phyloP scores from a whole-genome alignment of 73 alveolate genomes.

The Uronychia binucleata region DNA sequence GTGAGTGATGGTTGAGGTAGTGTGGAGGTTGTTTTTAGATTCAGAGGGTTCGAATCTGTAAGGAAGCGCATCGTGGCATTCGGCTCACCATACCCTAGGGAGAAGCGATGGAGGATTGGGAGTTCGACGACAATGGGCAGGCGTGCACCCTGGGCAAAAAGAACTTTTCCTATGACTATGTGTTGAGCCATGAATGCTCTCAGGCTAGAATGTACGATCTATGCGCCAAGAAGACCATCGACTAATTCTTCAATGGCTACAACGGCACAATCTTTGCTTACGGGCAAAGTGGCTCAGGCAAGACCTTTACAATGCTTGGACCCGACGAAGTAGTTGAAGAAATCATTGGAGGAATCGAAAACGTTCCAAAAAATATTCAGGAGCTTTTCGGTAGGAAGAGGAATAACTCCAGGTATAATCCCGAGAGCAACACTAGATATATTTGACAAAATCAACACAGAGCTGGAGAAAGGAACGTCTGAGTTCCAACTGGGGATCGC shows the following conservation, averaged over 20 bases:
- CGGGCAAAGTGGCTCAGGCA: slow-evolving; percentile 86
- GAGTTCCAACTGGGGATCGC: too few species aligned
- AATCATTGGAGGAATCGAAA: slow-evolving; percentile 14
- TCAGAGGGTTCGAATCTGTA: slow-evolving; percentile 37
- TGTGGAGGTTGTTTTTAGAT: slow-evolving; percentile 30
- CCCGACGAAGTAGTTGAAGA: slow-evolving; percentile 59
- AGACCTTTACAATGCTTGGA: slow-evolving; percentile 85
- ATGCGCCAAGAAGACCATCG: slow-evolving; percentile 60
- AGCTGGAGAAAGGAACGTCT: slow-evolving; percentile 57
- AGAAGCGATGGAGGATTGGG: neutral
- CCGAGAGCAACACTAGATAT: slow-evolving; percentile 86
- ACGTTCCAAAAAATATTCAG: slow-evolving; percentile 52
- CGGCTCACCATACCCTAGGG: too few species aligned
- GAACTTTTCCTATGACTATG: slow-evolving; percentile 19
- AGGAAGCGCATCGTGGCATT: neutral
- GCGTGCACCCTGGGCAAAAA: neutral
- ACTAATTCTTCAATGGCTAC: slow-evolving; percentile 63
- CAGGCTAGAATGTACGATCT: slow-evolving; percentile 25
- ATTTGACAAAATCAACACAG: slow-evolving; percentile 82
- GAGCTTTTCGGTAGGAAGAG: slow-evolving; percentile 61
- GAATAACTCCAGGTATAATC: too few species aligned
- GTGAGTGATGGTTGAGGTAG: too few species aligned
- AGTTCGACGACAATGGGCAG: neutral
- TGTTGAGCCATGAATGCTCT: slow-evolving; percentile 25
- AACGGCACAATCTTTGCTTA: slow-evolving; percentile 82